Conservation (phyloP, 1,284 basidiomycete genomes). For the Heliocybe sulcata region DNA sequence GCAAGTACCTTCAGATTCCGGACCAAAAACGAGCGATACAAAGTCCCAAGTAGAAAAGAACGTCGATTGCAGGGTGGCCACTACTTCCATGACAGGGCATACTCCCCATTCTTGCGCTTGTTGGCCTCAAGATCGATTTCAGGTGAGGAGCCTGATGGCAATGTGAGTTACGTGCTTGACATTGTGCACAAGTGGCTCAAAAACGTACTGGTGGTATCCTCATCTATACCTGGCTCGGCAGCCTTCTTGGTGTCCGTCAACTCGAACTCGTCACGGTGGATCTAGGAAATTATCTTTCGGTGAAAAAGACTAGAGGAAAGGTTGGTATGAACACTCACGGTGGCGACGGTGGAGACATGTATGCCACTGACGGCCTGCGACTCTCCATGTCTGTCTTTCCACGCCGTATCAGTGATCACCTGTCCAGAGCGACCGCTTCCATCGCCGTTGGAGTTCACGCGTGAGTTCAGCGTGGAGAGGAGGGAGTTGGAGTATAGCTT, state of each 20-base stretch:
- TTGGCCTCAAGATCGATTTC: background rate
- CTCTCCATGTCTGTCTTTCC: background rate
- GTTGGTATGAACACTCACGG: background rate
- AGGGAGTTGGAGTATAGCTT: constrained; percentile 1
- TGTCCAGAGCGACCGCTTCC: background rate
- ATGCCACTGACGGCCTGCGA: background rate
- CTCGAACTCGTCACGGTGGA: background rate
- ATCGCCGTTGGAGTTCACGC: background rate
- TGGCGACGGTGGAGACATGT: background rate
- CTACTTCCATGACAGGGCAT: background rate
- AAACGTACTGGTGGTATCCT: background rate
- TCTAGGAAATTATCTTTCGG: background rate
- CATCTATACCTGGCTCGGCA: background rate
- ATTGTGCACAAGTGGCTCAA: no score
- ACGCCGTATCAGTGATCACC: background rate
- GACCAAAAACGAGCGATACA: no score
- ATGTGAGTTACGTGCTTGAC: background rate
- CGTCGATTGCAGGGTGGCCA: background rate
- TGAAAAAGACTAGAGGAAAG: background rate
- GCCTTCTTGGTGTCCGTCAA: background rate
- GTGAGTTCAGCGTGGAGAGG: background rate
- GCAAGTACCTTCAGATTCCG: no score
- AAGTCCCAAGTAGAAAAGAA: no score
- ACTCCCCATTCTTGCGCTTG: background rate
- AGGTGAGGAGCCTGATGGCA: background rate